Evolutionary conservation across 441 rosid species (phyloP).

Genomic region (Iberis amara): DNA sequence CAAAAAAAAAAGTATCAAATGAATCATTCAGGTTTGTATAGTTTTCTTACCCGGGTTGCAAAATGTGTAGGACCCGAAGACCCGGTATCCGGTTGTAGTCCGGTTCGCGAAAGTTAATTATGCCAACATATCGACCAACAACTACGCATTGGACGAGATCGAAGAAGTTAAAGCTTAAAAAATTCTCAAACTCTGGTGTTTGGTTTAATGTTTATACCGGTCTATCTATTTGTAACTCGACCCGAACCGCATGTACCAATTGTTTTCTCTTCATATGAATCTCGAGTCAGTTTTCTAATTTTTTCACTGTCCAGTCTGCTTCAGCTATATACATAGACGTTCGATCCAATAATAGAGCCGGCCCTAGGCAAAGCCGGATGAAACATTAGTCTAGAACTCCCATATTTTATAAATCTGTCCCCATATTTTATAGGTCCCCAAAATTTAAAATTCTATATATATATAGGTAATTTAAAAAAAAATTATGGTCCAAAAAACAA

Average conservation of each 20-base stretch:
- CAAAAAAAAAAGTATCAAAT: not conserved
- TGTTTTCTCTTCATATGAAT: slow-evolving; percentile 16
- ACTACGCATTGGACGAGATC: slow-evolving; percentile 90
- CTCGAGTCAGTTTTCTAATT: too few relatives aligned
- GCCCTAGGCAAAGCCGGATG: too few relatives aligned
- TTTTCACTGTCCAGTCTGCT: too few relatives aligned
- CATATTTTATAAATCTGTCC: too few relatives aligned
- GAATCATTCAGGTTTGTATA: not conserved
- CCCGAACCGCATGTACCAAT: slow-evolving; percentile 20
- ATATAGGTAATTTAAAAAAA: too few relatives aligned
- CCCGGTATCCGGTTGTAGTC: slow-evolving; percentile 86
- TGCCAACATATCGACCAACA: slow-evolving; percentile 90
- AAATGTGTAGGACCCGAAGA: slow-evolving; percentile 85
- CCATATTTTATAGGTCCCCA: too few relatives aligned
- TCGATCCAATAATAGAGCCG: too few relatives aligned
- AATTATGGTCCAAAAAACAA: too few relatives aligned
- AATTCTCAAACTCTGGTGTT: not conserved
- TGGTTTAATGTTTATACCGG: slow-evolving; percentile 23
- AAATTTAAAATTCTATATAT: too few relatives aligned
- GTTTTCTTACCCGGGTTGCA: not conserved
- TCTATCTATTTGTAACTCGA: slow-evolving; percentile 25
- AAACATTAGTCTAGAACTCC: too few relatives aligned
- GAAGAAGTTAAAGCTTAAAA: slow-evolving; percentile 47
- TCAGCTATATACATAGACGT: too few relatives aligned
- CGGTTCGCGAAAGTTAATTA: slow-evolving; percentile 83